Evolutionary conservation across 257 asterid genomes (phyloP), one percentile per base, ranked within the genome.

Genomic region (Echites panduratus): DNA sequence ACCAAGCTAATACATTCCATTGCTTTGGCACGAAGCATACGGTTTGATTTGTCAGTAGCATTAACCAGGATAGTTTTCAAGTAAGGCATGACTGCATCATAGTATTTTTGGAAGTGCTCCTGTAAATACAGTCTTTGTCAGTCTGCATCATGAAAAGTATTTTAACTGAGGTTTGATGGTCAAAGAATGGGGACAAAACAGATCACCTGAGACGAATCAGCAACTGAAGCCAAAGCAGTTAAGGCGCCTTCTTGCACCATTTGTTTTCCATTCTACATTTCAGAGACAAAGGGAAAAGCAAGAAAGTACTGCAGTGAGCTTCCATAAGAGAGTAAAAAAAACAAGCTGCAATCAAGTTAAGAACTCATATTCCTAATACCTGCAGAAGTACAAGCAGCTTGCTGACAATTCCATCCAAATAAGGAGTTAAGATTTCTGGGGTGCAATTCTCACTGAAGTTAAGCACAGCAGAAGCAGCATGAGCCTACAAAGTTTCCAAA

Each of bases 181-280:
- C 29, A 66, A 32, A 73, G n/a, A 2, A 47, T 14, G 27, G 68
- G 68, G 9, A 41, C 44, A 63, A 72, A 68, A 27, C 52, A 32
- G 50, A 27, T 77, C 70, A 90, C 98, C 96, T 90, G 98, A 73
- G 98, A 89, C 56, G 98, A 90, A 86, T 92, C 98, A n/a, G 98
- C 98, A 17, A 92, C 98, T 17, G 98, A 90, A 72, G 98, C 98
- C 77, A 92, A 85, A 64, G 96, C 98, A 52, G 96, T 92, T 70
- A 92, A 84, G 78, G 98, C 96, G 76, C 98, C 98, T 83, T 92
- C 98, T 79, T 92, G 98, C 75, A 92, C 98, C 98, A 92, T 92
- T 92, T 92, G 98, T 71, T 92, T 92, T 70, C 97, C 84, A 71
- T 92, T 90, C 98, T 92, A 85, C 81, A 86, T 82, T 67, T 73